phyloP scores from a whole-genome alignment of 768 basidiomycete species.

The Gymnopilus junonius region DNA sequence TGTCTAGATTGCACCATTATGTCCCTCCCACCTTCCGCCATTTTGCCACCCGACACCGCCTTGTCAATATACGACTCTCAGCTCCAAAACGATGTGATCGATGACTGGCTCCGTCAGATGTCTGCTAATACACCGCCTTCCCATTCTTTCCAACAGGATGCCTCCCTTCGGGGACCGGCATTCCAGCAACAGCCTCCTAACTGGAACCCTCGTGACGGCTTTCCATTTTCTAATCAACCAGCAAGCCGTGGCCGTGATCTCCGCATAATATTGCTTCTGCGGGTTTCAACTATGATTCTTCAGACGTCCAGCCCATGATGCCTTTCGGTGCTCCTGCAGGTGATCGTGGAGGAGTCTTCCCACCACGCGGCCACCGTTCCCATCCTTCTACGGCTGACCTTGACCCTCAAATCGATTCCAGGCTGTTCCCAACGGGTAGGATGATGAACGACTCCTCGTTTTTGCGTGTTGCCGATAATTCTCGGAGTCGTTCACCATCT shows the following conservation, averaged over 20 bases:
- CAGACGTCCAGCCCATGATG: constrained; percentile 4
- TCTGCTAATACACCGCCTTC: constrained; percentile 25
- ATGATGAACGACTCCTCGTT: constrained; percentile 13
- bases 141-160: constrained; percentile 11
- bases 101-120: constrained; percentile 68
- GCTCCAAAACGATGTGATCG: constrained; percentile 47
- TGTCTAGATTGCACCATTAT: constrained; percentile 72
- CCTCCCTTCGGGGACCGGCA: neutral
- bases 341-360: neutral
- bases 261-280: neutral
- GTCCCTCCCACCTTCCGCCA: constrained; percentile 44
- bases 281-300: constrained; percentile 10
- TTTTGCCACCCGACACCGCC: constrained; percentile 42
- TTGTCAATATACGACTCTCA: constrained; percentile 45
- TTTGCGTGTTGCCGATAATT: constrained; percentile 13
- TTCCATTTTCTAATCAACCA: constrained; percentile 13
- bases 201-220: constrained; percentile 2
- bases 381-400: constrained; percentile 13
- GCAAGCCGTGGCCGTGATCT: neutral
- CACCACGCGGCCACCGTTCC: constrained; percentile 10
- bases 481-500: constrained; percentile 34
- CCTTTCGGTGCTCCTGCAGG: neutral
- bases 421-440: constrained; percentile 10
- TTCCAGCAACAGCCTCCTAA: constrained; percentile 16
- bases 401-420: constrained; percentile 17